Base-by-base conservation (phyloP, 2,329 filamentous ascomycete species). In the Septoria linicola region DNA sequence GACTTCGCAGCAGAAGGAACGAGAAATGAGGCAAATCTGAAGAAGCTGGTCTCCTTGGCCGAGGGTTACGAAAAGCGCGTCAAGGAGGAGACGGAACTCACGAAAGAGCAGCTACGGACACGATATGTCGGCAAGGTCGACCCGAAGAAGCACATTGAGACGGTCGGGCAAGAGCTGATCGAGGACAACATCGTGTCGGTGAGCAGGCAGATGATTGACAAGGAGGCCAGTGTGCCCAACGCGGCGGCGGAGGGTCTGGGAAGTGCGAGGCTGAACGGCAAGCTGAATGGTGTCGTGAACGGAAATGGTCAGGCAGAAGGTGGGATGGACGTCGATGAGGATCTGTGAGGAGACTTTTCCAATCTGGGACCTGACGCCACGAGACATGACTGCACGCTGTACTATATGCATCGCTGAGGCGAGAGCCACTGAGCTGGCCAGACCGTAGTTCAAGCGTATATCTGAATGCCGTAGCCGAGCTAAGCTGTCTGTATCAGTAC, bases 161-260 rank as follows among this genome's bases (percentile, higher is more conserved):
- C 96, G 63, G 89, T 99, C 40, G 93, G 93, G 49, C 91, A 96
- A 73, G 85, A 95, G 70, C 81, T 97, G 59, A 97, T 99, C 66
- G 95, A 99, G 75, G 93, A 99, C 80, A 99, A 99, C 74, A 99
- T 99, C 59, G 93, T 99, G 10, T 89, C 90, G 3, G 91, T 99
- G n/a, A 95, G 90, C 59, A 81, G 92, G 70, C 93, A 97, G 73
- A 96, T 99, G 92, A 97, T 99, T 66, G 93, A 97, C 76, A 97
- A 97, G 76, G 93, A 99, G 72, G 93, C 93, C 3, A 93, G 90
- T 4, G 88, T 95, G 72, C 89, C 92, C 16, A 85, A 82, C 70
- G 85, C 85, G 72, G 79, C 87, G 53, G 68, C 71, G 72, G 49
- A 71, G 63, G 66, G 75, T 20, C 20, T 58, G 16, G 57, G 51